These are phyloP conservation scores for Talaromyces rugulosus DNA, from an alignment of 2,329 filamentous ascomycete species.

Conservation along the genomic window DNA sequence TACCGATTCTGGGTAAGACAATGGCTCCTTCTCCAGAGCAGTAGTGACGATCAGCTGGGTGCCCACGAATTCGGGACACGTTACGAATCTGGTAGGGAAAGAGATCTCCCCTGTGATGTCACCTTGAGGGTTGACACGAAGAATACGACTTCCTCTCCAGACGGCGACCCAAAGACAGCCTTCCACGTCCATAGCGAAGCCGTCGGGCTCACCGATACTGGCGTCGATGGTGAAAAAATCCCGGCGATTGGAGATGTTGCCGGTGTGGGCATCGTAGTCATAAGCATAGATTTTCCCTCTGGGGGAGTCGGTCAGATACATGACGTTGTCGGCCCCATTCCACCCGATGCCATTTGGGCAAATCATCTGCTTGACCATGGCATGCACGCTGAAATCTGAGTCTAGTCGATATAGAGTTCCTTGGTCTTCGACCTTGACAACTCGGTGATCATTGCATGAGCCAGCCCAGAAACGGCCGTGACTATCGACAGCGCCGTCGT, in stretches of 20 bases:
- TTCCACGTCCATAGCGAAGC: slow-evolving; percentile 76
- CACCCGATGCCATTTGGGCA: slow-evolving; percentile 86
- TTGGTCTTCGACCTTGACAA: slow-evolving; percentile 50
- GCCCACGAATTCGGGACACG: slow-evolving; percentile 76
- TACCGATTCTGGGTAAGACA: slow-evolving; percentile 58
- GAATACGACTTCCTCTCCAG: slow-evolving; percentile 72
- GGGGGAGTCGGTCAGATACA: slow-evolving; percentile 81
- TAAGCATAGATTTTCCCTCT: slow-evolving; percentile 67
- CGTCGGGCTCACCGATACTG: slow-evolving; percentile 64
- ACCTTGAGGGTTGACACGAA: slow-evolving; percentile 68
- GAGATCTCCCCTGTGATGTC: slow-evolving; percentile 69
- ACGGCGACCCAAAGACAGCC: slow-evolving; percentile 87
- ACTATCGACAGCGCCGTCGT: slow-evolving; percentile 78
- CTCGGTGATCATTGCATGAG: slow-evolving; percentile 76
- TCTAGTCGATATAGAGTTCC: slow-evolving; percentile 72
- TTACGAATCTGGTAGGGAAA: slow-evolving; percentile 73
- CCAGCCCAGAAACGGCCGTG: slow-evolving; percentile 81
- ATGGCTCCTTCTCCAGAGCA: slow-evolving; percentile 64
- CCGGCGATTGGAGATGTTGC: slow-evolving; percentile 63
- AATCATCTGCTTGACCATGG: slow-evolving; percentile 60
- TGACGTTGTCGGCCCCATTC: slow-evolving; percentile 66
- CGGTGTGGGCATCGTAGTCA: slow-evolving; percentile 65
- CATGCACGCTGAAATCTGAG: slow-evolving; percentile 55
- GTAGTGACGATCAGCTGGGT: slow-evolving; percentile 73
- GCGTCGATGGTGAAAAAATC: slow-evolving; percentile 68